Evolutionary conservation across 2,329 filamentous ascomycete genomes (phyloP).

Genomic region (Parastagonospora nodorum): DNA sequence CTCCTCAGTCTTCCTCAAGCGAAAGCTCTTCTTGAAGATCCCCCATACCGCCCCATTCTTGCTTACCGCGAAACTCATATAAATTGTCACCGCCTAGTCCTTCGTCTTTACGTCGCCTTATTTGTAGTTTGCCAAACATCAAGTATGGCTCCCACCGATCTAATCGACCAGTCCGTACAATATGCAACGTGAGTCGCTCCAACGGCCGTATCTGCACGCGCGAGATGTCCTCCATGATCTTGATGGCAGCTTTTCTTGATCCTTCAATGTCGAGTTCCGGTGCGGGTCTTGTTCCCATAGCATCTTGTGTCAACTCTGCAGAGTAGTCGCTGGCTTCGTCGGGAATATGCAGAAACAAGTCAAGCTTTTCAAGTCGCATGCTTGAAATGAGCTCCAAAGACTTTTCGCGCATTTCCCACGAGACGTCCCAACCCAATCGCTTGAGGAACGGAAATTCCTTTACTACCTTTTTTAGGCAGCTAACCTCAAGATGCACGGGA

Average conservation of each 20-base stretch:
- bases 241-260: not conserved
- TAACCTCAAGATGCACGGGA: not conserved
- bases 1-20: not conserved
- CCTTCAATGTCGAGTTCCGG: not conserved
- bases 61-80: not conserved
- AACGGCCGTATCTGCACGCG: slow-evolving; percentile 1
- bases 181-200: slow-evolving; percentile 5
- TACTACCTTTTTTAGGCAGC: not conserved
- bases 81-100: not conserved
- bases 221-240: slow-evolving; percentile 4
- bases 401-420: not conserved
- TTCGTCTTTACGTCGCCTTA: not conserved
- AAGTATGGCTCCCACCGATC: slow-evolving; percentile 7
- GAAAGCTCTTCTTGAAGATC: not conserved
- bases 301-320: not conserved
- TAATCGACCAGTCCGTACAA: slow-evolving; percentile 1
- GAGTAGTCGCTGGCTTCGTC: not conserved
- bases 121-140: slow-evolving; percentile 3
- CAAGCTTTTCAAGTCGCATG: slow-evolving; percentile 6
- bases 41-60: not conserved
- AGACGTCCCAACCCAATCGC: slow-evolving; percentile 5
- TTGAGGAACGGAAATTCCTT: slow-evolving; percentile 1
- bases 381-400: not conserved
- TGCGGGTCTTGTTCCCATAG: not conserved
- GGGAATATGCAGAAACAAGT: slow-evolving; percentile 8